phyloP scores from a whole-genome alignment of 2,329 filamentous ascomycete species.

The Arthrobotrys sinensis region DNA sequence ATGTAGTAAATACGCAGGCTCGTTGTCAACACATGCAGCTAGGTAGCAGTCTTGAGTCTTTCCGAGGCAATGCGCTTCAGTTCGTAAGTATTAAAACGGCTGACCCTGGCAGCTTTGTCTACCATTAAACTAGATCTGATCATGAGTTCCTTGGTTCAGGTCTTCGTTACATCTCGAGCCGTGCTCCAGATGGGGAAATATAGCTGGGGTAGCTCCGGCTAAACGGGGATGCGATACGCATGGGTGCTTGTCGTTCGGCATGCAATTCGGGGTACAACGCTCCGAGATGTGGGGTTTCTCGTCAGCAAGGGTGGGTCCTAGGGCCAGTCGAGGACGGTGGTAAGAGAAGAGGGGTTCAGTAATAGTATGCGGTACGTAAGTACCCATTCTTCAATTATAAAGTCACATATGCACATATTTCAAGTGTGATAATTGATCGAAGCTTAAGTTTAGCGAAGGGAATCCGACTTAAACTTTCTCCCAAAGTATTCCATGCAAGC shows the following conservation, averaged over 20 bases:
- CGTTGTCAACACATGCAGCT: neutral
- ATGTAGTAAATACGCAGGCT: neutral
- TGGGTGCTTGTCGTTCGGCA: constrained; percentile 10
- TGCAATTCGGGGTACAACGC: constrained; percentile 39
- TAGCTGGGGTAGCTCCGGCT: constrained; percentile 49
- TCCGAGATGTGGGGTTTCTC: constrained; percentile 32
- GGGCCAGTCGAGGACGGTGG: neutral
- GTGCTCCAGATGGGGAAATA: constrained; percentile 41
- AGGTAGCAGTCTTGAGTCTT: constrained; percentile 5
- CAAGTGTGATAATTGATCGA: neutral
- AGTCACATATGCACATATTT: too few species aligned
- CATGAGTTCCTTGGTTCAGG: constrained; percentile 29
- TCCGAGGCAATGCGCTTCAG: constrained; percentile 5
- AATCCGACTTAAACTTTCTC: neutral
- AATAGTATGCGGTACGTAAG: neutral
- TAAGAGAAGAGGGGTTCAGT: neutral
- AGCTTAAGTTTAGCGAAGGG: too few species aligned
- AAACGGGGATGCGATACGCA: constrained; percentile 34
- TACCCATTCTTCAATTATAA: neutral
- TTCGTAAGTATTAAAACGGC: constrained; percentile 7
- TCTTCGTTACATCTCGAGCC: constrained; percentile 40
- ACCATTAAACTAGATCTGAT: constrained; percentile 2
- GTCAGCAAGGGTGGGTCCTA: constrained; percentile 12
- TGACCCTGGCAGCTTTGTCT: neutral
- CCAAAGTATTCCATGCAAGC: too few species aligned